Evolutionary conservation across 202 grass and related monocot genomes (phyloP).

Genomic region (Zizania palustris): DNA sequence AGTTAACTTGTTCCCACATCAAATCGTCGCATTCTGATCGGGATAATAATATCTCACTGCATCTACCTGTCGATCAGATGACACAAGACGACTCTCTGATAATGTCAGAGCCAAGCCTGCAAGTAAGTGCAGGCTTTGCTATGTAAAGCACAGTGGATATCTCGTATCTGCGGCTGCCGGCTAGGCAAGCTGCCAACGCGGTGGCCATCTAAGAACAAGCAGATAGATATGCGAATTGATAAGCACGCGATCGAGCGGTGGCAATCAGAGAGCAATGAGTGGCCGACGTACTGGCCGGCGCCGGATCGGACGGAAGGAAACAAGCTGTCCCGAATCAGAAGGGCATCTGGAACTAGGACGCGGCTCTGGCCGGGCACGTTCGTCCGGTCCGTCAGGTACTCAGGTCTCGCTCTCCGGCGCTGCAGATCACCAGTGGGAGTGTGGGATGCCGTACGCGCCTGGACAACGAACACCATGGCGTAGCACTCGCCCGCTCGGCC

Average conservation of each 20-base stretch:
- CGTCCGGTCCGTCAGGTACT: conserved; percentile 8
- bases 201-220: background rate
- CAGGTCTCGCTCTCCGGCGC: conserved; percentile 14
- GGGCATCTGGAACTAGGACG: background rate
- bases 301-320: background rate
- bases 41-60: background rate
- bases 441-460: conserved; percentile 16
- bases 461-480: background rate
- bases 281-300: background rate
- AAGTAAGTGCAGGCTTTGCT: too few species aligned
- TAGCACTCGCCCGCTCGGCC: background rate
- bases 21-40: background rate
- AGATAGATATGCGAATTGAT: background rate
- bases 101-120: background rate
- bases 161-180: too few species aligned
- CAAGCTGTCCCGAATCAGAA: background rate
- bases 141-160: too few species aligned
- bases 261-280: background rate
- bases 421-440: conserved; percentile 26
- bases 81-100: background rate
- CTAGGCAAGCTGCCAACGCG: too few species aligned
- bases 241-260: background rate
- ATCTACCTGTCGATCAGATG: background rate
- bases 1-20: conserved; percentile 1
- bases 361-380: background rate